Percentiles rank a stretch among this genome's conserved stretches.
Conservation (phyloP, 2,329 filamentous ascomycete species). For the Cyphellophora europaea region DNA sequence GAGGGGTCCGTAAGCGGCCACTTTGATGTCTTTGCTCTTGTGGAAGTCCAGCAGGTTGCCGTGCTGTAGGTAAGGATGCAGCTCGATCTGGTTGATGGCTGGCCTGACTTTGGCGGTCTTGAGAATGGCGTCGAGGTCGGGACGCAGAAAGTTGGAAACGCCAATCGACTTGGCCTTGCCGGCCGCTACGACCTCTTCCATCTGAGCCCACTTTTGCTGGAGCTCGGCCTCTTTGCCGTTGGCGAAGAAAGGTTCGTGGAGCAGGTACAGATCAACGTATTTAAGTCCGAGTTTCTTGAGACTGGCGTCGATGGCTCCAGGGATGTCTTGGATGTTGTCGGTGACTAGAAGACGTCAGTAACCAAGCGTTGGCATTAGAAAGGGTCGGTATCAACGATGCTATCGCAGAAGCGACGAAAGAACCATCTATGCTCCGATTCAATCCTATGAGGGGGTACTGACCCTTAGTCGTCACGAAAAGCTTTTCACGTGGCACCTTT, state of each 20-base stretch:
- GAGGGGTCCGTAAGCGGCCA: constrained; percentile 32
- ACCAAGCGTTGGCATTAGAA: too few species aligned
- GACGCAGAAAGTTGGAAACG: constrained; percentile 51
- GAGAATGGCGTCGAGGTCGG: constrained; percentile 44
- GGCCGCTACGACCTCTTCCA: constrained; percentile 48
- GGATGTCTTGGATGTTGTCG: constrained; percentile 45
- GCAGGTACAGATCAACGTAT: constrained; percentile 57
- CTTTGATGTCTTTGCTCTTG: constrained; percentile 30
- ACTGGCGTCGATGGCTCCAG: constrained; percentile 44
- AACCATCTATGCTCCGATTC: too few species aligned
- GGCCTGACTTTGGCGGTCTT: constrained; percentile 33
- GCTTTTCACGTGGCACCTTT: constrained; percentile 34
- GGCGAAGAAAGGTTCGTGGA: constrained; percentile 52
- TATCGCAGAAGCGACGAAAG: too few species aligned
- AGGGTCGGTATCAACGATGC: too few species aligned
- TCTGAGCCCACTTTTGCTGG: constrained; percentile 49
- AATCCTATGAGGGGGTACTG: too few species aligned
- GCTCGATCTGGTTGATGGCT: constrained; percentile 34
- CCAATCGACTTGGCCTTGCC: constrained; percentile 54
- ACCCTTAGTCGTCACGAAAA: constrained; percentile 51
- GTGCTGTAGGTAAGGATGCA: constrained; percentile 39
- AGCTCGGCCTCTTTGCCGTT: constrained; percentile 41
- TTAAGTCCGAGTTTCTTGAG: constrained; percentile 51
- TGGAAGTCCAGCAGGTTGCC: constrained; percentile 31
- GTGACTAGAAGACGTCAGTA: too few species aligned